Base-by-base conservation (phyloP, 768 basidiomycete genomes). In the Tricholoma flavovirens region DNA sequence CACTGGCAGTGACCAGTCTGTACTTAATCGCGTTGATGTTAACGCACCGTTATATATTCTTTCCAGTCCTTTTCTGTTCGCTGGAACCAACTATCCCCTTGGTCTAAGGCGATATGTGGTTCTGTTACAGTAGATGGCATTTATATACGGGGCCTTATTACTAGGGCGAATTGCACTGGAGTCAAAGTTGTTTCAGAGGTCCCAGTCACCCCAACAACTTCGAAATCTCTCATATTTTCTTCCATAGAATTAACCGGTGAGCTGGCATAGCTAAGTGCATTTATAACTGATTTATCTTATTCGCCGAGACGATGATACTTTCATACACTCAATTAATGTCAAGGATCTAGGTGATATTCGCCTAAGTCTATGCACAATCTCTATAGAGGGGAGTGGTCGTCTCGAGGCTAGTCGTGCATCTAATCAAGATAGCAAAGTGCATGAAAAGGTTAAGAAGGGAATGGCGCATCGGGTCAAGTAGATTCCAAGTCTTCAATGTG, bases 361-460 rank as follows among this genome's bases (percentile, higher is more conserved):
- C 15, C 9, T 67, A 26, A 26, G 24, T 5, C 24, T 26, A 2
- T 3, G 5, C 5, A 26, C 24, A 5, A 5, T 26, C 24, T 26
- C 24, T 26, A 2, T 26, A 3, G 24, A 26, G 24, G 24, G 24
- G 24, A 26, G 24, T 5, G 2, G 24, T 26, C 5, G 3, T 26
- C 24, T 26, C 24, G 5, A 2, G 5, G 2, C 2, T 26, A 26
- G 24, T 5, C 24, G 24, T 26, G 24, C 24, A 26, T 26, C 5
- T 26, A 5, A 26, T 26, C 24, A 26, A 26, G 24, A 26, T 26
- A 15, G 1, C 1, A 56, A 60, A 51, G 60, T 71, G 0, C 65
- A 69, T 40, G 68, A 71, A 46, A 58, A 60, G 15, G 57, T 62
- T 1, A 68, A 70, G 57, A 70, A 68, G 43, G 65, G 60, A 12